Base-by-base conservation (phyloP, 1,284 basidiomycete species). In the Coniophora puteana region DNA sequence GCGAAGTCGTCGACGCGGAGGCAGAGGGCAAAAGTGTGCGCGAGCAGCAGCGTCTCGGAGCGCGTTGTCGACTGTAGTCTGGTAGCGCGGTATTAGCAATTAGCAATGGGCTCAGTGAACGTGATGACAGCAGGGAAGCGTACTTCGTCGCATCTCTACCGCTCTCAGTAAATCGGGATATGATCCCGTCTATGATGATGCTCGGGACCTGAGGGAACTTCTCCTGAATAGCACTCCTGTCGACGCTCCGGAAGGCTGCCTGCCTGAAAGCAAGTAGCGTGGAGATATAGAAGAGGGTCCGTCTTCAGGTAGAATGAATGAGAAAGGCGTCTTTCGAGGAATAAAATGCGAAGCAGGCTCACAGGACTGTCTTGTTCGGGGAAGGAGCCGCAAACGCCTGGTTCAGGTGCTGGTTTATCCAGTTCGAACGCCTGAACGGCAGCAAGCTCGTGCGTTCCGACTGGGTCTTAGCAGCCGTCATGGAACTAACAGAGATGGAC, bases 161-260 rank as follows among this genome's bases (percentile, higher is more conserved):
- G 0, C 65, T 71, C 62, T 94, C 89, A 0, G 90, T 83, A 62
- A 94, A 96, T 38, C 89, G 72, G 5, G 78, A 70, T n/a, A 91
- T 54, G 25, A 95, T 65, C 3, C 84, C 80, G 44, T 93, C 86
- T 20, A 91, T 54, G 11, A 94, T 67, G 34, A 79, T 66, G 16
- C 65, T 64, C 2, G 91, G 86, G 3, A 89, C 69, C 4, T 66
- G 61, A 1, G 68, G 57, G 46, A 91, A 66, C 49, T 78, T 78
- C 37, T 79, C 72, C 38, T 72, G 65, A 16, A 85, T 43, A 20
- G 67, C 63, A 21, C 72, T 68, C 53, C 78, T 74, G 48, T 77
- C 65, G 46, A 78, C 56, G 50, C 68, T 61, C 45, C 66, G 66
- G 35, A 52, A 36, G 10, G 68, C 66, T 1, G 72, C 61, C 40